These are phyloP conservation scores for Leccinum aurantiacum DNA, from an alignment of 768 basidiomycete species.

Conservation along the genomic window DNA sequence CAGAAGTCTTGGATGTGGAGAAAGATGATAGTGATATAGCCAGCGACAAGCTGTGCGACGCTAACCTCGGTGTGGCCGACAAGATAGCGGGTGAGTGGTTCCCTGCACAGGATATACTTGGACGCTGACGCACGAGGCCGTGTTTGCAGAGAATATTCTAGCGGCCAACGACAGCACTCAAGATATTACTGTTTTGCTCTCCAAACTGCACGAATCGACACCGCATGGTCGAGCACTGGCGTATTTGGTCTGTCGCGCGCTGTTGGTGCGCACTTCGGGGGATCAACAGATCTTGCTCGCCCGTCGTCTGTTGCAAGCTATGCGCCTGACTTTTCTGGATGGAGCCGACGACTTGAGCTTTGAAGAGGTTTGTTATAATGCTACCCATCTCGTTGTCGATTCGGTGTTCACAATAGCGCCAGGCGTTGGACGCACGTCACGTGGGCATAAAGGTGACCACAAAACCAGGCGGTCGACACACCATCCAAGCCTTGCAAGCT, in stretches of 20 bases:
- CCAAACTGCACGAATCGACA: constrained; percentile 48
- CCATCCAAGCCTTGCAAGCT: constrained; percentile 56
- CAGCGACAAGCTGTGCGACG: constrained; percentile 45
- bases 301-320: constrained; percentile 43
- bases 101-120: neutral
- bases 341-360: constrained; percentile 38
- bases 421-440: constrained; percentile 47
- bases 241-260: constrained; percentile 59
- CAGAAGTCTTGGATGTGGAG: constrained; percentile 31
- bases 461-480: constrained; percentile 62
- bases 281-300: constrained; percentile 60
- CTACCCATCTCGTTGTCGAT: neutral
- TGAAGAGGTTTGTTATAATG: constrained; percentile 30
- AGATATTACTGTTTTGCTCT: constrained; percentile 51
- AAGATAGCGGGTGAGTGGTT: constrained; percentile 61
- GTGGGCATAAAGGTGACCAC: constrained; percentile 50
- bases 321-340: constrained; percentile 47
- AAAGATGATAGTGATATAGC: constrained; percentile 32
- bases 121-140: neutral
- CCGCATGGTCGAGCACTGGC: constrained; percentile 56
- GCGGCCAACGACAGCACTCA: constrained; percentile 43
- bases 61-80: constrained; percentile 55
- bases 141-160: constrained; percentile 59
- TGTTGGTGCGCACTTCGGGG: constrained; percentile 57
- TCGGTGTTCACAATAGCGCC: constrained; percentile 1